Conservation (phyloP, 768 basidiomycete species). For the Naganishia vaughanmartiniae region DNA sequence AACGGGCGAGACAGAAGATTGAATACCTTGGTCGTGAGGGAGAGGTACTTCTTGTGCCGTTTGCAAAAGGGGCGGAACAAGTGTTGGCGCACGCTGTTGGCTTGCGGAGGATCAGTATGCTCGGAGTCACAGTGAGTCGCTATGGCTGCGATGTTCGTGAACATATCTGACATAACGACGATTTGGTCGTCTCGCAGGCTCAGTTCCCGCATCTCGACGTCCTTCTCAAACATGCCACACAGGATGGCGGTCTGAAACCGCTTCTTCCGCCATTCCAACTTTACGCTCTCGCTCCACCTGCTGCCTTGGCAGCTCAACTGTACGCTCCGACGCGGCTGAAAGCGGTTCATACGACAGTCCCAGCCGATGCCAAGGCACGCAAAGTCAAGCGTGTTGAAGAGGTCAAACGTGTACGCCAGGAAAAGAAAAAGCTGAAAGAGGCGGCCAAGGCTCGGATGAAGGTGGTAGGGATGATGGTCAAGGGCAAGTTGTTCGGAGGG, state of each 20-base stretch:
- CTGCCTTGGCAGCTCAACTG: not conserved
- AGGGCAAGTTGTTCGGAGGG: constrained; percentile 41
- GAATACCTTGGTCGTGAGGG: constrained; percentile 24
- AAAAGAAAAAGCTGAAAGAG: constrained; percentile 31
- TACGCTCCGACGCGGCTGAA: constrained; percentile 29
- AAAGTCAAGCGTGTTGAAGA: constrained; percentile 24
- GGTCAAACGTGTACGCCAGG: constrained; percentile 20
- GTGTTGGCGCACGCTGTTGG: constrained; percentile 45
- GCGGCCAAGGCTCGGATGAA: constrained; percentile 29
- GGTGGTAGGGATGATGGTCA: constrained; percentile 38
- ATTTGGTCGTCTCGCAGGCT: constrained; percentile 34
- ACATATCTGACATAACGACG: no score
- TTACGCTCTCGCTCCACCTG: constrained; percentile 5
- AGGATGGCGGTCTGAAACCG: constrained; percentile 19
- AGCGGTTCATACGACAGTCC: constrained; percentile 29
- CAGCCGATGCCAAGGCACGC: constrained; percentile 18
- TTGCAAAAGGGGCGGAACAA: constrained; percentile 41
- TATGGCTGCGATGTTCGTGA: no score
- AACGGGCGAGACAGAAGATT: constrained; percentile 25
- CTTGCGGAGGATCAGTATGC: constrained; percentile 44
- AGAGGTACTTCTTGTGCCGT: constrained; percentile 46
- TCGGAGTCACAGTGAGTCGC: constrained; percentile 44
- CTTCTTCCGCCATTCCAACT: constrained; percentile 30
- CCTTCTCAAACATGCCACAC: constrained; percentile 37
- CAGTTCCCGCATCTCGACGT: constrained; percentile 39